Conservation (phyloP, 2,329 filamentous ascomycete genomes). For the Colletotrichum lentis region DNA sequence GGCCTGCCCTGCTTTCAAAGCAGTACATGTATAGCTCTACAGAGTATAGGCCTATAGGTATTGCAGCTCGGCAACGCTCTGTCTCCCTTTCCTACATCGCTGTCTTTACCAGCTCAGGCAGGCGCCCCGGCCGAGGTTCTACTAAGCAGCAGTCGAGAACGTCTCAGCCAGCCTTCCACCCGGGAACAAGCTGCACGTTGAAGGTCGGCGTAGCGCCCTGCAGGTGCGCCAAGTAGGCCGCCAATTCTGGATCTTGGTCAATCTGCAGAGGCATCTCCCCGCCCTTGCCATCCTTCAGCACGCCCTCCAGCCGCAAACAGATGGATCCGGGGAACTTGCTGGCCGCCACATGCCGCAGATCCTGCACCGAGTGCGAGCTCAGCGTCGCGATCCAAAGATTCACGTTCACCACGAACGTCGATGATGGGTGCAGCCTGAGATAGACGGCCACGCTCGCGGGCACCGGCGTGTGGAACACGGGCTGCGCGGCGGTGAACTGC, state of each 20-base stretch:
- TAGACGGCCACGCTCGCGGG: constrained; percentile 64
- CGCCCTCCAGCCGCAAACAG: constrained; percentile 70
- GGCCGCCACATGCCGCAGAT: constrained; percentile 69
- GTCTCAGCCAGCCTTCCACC: constrained; percentile 31
- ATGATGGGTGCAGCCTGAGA: constrained; percentile 74
- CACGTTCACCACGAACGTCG: constrained; percentile 59
- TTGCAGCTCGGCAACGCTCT: not conserved
- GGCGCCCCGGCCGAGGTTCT: not conserved
- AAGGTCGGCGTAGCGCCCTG: constrained; percentile 57
- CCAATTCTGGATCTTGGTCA: constrained; percentile 75
- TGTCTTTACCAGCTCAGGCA: not conserved
- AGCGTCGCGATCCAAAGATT: constrained; percentile 74
- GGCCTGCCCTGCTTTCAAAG: not conserved
- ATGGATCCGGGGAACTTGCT: constrained; percentile 67
- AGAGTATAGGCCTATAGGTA: too few relatives aligned
- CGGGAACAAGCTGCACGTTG: constrained; percentile 50
- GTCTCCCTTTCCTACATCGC: not conserved
- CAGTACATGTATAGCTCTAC: not conserved
- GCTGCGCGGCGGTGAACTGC: constrained; percentile 43
- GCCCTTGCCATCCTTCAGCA: constrained; percentile 67
- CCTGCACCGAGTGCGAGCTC: constrained; percentile 63
- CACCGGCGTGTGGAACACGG: constrained; percentile 41
- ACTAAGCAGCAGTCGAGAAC: not conserved
- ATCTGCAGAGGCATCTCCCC: constrained; percentile 71
- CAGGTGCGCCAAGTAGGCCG: constrained; percentile 74